Evolutionary conservation across 345 rosid genomes (phyloP).

Genomic region (Psidium friedrichsthalianum): DNA sequence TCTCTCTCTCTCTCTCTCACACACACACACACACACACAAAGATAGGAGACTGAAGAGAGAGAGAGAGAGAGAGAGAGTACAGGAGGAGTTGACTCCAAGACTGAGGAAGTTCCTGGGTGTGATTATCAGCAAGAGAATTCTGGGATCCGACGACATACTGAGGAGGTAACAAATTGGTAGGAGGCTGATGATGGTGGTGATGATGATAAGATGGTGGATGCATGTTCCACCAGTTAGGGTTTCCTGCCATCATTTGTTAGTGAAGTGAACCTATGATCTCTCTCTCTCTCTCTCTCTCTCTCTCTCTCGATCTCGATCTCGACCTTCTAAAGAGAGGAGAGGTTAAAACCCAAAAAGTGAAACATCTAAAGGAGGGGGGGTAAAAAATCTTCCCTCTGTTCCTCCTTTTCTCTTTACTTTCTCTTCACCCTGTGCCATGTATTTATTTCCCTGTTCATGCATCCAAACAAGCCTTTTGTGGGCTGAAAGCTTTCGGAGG

Average conservation of each 20-base stretch:
- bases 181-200: constrained; percentile 12
- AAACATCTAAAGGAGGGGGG: neutral
- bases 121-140: constrained; percentile 17
- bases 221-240: constrained; percentile 67
- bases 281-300: too few species aligned
- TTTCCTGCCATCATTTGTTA: constrained; percentile 57
- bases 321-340: neutral
- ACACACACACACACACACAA: too few species aligned
- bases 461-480: constrained; percentile 26
- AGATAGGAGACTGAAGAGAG: neutral
- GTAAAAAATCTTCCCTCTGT: neutral
- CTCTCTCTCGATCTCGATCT: neutral
- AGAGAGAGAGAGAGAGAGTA: constrained; percentile 10
- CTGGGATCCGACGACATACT: constrained; percentile 31
- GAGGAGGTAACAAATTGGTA: constrained; percentile 16
- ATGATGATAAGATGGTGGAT: constrained; percentile 30
- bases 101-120: constrained; percentile 35
- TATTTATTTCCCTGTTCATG: constrained; percentile 28
- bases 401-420: constrained; percentile 9
- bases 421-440: constrained; percentile 13
- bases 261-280: neutral
- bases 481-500: constrained; percentile 9
- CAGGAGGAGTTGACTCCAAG: constrained; percentile 57
- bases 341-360: neutral
- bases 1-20: too few species aligned